Evolutionary conservation across 2,329 filamentous ascomycete genomes (phyloP), one percentile per base, ranked within the genome.

Genomic region (Thermomyces lanuginosus): DNA sequence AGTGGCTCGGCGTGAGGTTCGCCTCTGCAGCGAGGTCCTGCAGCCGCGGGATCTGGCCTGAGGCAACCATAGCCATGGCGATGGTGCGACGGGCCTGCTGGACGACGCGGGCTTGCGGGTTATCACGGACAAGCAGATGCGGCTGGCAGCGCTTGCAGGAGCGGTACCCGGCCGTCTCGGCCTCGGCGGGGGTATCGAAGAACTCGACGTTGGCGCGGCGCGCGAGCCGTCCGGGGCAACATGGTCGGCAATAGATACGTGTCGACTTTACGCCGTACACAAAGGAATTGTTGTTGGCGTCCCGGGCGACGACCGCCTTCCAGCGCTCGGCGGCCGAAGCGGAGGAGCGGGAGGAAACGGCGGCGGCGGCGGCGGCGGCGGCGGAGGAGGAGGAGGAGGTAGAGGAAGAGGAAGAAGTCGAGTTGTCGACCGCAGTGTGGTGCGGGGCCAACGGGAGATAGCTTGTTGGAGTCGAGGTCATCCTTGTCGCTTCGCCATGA

Each of bases 181-280:
- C 67, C 31, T 62, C 49, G 2, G 44, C 35, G 1, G 58, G 43
- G 1, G 55, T 60, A 25, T 61, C 54, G 45, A 57, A 66, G 45
- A 69, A 71, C 16, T 53, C 48, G 16, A 79, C 55, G 11, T 66
- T 64, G 7, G 66, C 58, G n/a, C 66, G 56, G 2, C 60, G 55
- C 2, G 66, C 62, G 8, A 79, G 60, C n/a, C 69, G 63, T 3
- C 64, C 61, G 1, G 60, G 53, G 30, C 66, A 71, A 2, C 56
- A 63, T 2, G 65, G 64, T 1, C 64, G 58, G 39, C 66, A 71
- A 43, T 65, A 70, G 26, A 69, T 66, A 22, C 52, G 55, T 3
- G 66, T 71, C 1, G 63, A 64, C 28, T 56, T 54, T n/a, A 71
- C 65, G 10, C 51, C 58, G 48, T 71, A 71, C 34, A 70, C 54